Base-by-base conservation (phyloP, 148 eudicot species). In the Suaeda aralocaspica region DNA sequence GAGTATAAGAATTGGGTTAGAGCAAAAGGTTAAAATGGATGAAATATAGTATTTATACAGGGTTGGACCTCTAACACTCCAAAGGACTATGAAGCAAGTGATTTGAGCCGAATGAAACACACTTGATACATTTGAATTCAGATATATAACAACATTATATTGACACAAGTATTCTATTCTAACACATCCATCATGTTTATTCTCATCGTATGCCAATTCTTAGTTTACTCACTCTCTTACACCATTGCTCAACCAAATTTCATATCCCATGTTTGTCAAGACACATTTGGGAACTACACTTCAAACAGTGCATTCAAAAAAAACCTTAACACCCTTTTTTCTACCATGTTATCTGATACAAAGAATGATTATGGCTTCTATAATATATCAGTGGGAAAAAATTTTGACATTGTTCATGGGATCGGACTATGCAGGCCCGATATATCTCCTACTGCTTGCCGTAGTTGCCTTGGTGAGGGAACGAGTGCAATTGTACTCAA, bases 371-470 rank as follows among this genome's bases (percentile, higher is more conserved):
- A 67, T 19, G 84, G 84, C 26, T 86, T 83, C 72, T 74, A 73
- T 66, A 80, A 76, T 36, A 29, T 67, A 9, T 76, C 85, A 2
- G 29, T 41, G 0, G 90, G 85, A 16, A 16, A 71, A 42, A 49
- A 29, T 22, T 9, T 71, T 0, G 80, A 88, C 34, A 59, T 26
- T 18, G 88, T 66, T 28, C 28, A 86, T 36, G 82, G 75, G 0
- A 49, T 80, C 8, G 83, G 70, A 13, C 76, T 89, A 1, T 89
- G 91, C 50, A 68, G 85, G 57, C 89, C 83, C 1, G 91, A 89
- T 39, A 9, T 70, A 0, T 2, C 55, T 29, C 70, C 52, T 0
- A 53, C 71, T 7, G 41, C 14, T 0, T 86, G 89, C 41, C 81
- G 63, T 0, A n/a, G 36, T 7, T 85, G 86, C 65, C 76, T 83